A percentile compares a stretch with the other conserved stretches of the same genome.
Evolutionary conservation across 1,139 yeast species (phyloP).

Genomic region (Candida smagusa): DNA sequence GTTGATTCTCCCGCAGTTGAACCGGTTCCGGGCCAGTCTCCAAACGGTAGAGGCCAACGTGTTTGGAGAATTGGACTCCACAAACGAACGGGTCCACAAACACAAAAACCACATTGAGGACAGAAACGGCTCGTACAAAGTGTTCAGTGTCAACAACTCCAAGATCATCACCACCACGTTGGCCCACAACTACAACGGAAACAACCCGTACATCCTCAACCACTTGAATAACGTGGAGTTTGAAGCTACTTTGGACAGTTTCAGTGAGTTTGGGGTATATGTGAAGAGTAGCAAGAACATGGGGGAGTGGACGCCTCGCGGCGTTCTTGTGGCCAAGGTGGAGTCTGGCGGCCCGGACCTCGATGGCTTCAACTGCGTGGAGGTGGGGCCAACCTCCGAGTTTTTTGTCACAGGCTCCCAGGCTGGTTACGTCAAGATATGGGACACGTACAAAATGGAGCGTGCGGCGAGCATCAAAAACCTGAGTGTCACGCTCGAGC

Average conservation of each 20-base stretch:
- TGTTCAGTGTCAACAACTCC: conserved; percentile 32
- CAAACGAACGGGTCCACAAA: conserved; percentile 15
- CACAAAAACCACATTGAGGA: conserved; percentile 14
- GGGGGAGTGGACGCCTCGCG: conserved; percentile 33
- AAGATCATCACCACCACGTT: conserved; percentile 37
- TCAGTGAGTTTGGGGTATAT: conserved; percentile 62
- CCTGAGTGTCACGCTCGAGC: conserved; percentile 48
- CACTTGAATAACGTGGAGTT: conserved; percentile 53
- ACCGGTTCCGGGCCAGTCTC: conserved; percentile 46
- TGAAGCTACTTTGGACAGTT: conserved; percentile 57
- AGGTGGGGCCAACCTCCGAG: conserved; percentile 57
- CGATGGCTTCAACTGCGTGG: conserved; percentile 52
- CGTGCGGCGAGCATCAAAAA: conserved; percentile 57
- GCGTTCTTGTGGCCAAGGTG: conserved; percentile 51
- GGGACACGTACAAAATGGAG: conserved; percentile 73
- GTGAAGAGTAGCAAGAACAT: conserved; percentile 10
- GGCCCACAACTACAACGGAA: conserved; percentile 62
- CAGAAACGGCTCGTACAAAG: conserved; percentile 12
- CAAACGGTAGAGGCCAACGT: conserved; percentile 59
- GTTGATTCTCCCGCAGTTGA: conserved; percentile 31
- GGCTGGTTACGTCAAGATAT: conserved; percentile 65
- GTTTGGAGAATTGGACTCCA: conserved; percentile 54
- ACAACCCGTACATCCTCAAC: conserved; percentile 58
- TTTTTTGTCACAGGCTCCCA: conserved; percentile 79
- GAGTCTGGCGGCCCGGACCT: conserved; percentile 18